Percentiles rank a stretch among this genome's conserved stretches.
phyloP scores from a whole-genome alignment of 768 basidiomycete species.

The Phallus indusiatus region DNA sequence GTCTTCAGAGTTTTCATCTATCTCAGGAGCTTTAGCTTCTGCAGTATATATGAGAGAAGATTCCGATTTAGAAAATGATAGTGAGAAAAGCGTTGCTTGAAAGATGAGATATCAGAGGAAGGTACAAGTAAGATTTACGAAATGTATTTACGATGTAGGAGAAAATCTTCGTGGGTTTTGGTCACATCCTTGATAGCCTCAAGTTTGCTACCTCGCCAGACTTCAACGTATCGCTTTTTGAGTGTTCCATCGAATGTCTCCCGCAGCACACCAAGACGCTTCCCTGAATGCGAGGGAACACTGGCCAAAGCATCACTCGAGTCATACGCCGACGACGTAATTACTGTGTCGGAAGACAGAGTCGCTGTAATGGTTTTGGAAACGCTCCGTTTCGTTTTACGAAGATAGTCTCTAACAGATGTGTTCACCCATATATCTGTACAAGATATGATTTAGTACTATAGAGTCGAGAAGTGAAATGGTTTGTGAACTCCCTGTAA shows the following conservation, averaged over 20 bases:
- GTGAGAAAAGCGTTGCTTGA: slow-evolving; percentile 40
- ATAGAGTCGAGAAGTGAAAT: too few species aligned
- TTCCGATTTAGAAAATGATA: slow-evolving; percentile 48
- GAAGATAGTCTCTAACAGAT: slow-evolving; percentile 39
- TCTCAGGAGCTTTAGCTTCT: slow-evolving; percentile 35
- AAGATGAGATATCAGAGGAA: not conserved
- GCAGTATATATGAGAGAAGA: slow-evolving; percentile 49
- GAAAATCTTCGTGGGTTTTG: slow-evolving; percentile 47
- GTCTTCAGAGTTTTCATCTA: slow-evolving; percentile 9
- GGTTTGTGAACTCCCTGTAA: not conserved
- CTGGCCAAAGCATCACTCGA: slow-evolving; percentile 30
- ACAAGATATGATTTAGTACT: not conserved
- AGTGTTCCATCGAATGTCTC: slow-evolving; percentile 18
- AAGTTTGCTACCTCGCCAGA: slow-evolving; percentile 40
- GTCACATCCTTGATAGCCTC: slow-evolving; percentile 47
- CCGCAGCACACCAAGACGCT: slow-evolving; percentile 37
- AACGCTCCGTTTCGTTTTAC: slow-evolving; percentile 38
- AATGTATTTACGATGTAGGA: slow-evolving; percentile 41
- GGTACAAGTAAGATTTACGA: not conserved
- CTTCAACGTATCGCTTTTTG: slow-evolving; percentile 47
- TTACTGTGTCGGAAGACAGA: slow-evolving; percentile 13
- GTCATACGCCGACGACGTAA: slow-evolving; percentile 26
- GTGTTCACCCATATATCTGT: slow-evolving; percentile 31
- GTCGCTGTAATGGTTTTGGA: slow-evolving; percentile 28
- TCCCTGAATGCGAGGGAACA: slow-evolving; percentile 33